Conservation (phyloP, 345 rosid genomes). For the Isatis tinctoria region DNA sequence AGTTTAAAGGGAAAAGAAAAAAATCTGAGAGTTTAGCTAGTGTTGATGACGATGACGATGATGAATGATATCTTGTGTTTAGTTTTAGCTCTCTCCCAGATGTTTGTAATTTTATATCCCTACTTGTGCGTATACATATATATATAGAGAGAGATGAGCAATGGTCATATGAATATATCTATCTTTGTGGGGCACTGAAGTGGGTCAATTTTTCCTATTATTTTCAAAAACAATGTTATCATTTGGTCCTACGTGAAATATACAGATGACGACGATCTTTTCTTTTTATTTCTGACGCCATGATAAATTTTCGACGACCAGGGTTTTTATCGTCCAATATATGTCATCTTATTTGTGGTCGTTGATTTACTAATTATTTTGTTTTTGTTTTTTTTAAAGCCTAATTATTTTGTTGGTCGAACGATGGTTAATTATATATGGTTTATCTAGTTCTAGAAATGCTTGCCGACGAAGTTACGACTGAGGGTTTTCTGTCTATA, state of each 20-base stretch:
- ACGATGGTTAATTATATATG: neutral
- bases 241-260: conserved; percentile 14
- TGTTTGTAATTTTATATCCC: neutral
- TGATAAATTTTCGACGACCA: neutral
- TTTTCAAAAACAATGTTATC: neutral
- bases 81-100: neutral
- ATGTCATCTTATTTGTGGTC: neutral
- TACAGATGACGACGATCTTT: conserved; percentile 7
- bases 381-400: too few species aligned
- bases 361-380: neutral
- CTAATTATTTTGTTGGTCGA: neutral
- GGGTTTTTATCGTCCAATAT: neutral
- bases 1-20: neutral
- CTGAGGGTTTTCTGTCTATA: neutral
- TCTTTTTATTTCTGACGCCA: conserved; percentile 8
- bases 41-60: neutral
- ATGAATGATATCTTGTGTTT: conserved; percentile 7
- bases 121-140: neutral
- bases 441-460: conserved; percentile 13
- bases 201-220: neutral
- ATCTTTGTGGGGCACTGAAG: conserved; percentile 4
- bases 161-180: neutral
- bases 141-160: neutral
- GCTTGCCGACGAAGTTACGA: neutral
- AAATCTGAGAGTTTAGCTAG: neutral